phyloP scores from a whole-genome alignment of 1,284 basidiomycete genomes.

The Leccinum holopus region DNA sequence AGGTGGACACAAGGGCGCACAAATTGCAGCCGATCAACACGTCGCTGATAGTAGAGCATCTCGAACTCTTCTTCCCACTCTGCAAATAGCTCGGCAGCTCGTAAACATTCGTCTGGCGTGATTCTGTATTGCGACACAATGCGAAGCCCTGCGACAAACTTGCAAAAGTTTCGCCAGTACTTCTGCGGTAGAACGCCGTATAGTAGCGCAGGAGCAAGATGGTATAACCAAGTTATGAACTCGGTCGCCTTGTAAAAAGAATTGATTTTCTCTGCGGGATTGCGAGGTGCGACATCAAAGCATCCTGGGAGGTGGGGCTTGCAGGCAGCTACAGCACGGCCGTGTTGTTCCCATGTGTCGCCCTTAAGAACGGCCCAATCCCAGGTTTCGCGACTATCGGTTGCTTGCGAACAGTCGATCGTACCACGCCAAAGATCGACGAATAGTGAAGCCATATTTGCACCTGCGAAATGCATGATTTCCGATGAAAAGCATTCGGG shows the following conservation, averaged over 20 bases:
- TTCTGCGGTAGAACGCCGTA: not conserved
- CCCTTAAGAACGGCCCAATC: too few species aligned
- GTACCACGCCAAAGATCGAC: too few species aligned
- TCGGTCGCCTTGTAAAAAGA: not conserved
- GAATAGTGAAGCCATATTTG: too few species aligned
- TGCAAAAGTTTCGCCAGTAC: not conserved
- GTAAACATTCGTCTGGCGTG: not conserved
- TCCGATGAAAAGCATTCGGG: too few species aligned
- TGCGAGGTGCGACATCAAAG: not conserved
- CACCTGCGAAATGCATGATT: too few species aligned
- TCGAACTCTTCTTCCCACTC: not conserved
- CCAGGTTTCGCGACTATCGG: too few species aligned
- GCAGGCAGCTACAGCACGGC: too few species aligned
- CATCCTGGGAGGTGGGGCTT: not conserved
- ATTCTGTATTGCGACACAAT: not conserved
- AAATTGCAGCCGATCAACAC: not conserved
- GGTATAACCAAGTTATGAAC: not conserved
- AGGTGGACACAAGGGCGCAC: not conserved
- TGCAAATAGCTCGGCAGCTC: not conserved
- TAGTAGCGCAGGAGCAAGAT: not conserved
- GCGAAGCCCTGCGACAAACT: not conserved
- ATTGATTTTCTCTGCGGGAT: not conserved
- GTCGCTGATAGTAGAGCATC: not conserved
- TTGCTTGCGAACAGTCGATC: too few species aligned
- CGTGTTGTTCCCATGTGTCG: too few species aligned